phyloP scores from a whole-genome alignment of 345 rosid genomes.

The Ceriops decandra region DNA sequence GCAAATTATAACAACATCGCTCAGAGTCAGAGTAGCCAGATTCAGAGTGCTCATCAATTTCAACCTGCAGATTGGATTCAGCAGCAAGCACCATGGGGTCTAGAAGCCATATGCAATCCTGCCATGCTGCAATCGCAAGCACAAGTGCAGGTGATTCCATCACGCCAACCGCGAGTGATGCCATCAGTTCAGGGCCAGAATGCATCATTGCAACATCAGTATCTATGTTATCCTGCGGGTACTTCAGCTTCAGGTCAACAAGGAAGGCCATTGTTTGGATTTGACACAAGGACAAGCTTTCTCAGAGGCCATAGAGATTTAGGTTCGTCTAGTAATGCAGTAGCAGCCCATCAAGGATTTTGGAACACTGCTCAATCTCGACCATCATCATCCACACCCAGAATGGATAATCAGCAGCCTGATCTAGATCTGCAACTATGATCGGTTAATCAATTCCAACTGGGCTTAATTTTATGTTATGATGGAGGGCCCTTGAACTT shows the following conservation, averaged over 20 bases:
- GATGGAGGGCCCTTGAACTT: too few relatives aligned
- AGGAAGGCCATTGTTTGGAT: not conserved
- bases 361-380: slow-evolving; percentile 1
- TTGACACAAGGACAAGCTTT: not conserved
- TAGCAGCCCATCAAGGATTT: not conserved
- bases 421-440: slow-evolving; percentile 24
- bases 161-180: not conserved
- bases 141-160: slow-evolving; percentile 4
- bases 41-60: not conserved
- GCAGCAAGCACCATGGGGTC: slow-evolving; percentile 4
- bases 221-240: not conserved
- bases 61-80: not conserved
- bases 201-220: not conserved
- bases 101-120: not conserved
- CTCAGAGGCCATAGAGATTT: slow-evolving; percentile 1
- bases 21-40: not conserved
- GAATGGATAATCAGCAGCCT: slow-evolving; percentile 7
- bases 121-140: not conserved
- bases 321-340: not conserved
- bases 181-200: not conserved
- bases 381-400: not conserved
- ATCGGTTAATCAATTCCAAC: not conserved
- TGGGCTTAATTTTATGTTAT: too few relatives aligned
- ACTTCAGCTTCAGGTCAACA: not conserved
- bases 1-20: not conserved